Evolutionary conservation across 306 rosid species (phyloP), one percentile per base, ranked within the genome.

Genomic region (Rosa lucieae): DNA sequence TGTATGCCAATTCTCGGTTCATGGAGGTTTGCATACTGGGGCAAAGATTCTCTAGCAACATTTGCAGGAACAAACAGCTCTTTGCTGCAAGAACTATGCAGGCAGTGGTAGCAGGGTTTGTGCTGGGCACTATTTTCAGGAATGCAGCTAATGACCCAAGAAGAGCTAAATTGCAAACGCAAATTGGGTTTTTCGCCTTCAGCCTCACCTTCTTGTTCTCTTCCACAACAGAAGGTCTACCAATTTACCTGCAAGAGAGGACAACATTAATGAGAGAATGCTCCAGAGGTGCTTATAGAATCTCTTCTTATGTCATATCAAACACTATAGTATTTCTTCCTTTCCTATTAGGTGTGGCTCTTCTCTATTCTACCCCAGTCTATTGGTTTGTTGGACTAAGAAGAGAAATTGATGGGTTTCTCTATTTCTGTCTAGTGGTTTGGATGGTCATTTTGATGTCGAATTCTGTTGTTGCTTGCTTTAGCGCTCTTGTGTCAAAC

Each of bases 401-500:
- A 47, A 78, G 72, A 65, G 85, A 85, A 35, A 35, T 77, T 7
- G 75, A 68, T n/a, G 62, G 86, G 39, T 88, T 88, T 79, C 75
- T 83, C 39, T 88, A 85, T 89, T 88, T 85, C 62, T 85, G 82
- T 40, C 74, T 88, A n/a, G 85, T 88, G 35, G 84, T 88, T 47
- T 88, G 91, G 87, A 78, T 85, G 85, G 89, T 85, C 13, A 85
- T 88, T 39, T 81, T 88, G 71, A 79, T 93, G 88, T 94, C 98
- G 0, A 92, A 91, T 75, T 92, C 98, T 56, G 88, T 92, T 4
- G 97, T 92, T 39, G 94, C 99, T 3, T 92, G 97, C 86, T 91
- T 92, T 87, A 92, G 97, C 70, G 95, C 93, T 81, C 89, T 94
- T 0, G 97, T 94, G 75, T 97, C 99, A 26, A 88, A 92, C 82